Evolutionary conservation across 306 rosid species (phyloP), one percentile per base, ranked within the genome.

Genomic region (Lathyrus oleraceus): DNA sequence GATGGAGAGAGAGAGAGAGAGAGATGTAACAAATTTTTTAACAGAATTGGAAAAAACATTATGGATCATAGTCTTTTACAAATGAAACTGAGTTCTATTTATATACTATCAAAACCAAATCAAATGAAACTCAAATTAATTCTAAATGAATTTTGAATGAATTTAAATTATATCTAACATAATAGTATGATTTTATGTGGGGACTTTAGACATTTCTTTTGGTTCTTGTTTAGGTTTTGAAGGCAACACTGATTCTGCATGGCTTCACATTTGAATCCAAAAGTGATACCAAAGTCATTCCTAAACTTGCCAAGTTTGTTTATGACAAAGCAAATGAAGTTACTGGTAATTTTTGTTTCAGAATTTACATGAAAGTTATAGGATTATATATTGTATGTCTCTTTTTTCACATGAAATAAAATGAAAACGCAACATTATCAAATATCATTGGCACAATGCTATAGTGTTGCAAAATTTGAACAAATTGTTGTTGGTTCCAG

Each of bases 261-360:
- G 96, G 99, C 56, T 90, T 85, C 77, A 76, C 74, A 10, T 94
- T 94, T 83, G 89, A 87, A 74, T 94, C 99, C 20, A 97, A 94
- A 51, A 94, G 97, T 0, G 99, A 94, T 66, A 91, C 99, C 0
- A 97, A 94, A 85, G 95, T 94, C 70, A 94, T 94, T 81, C 97
- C 99, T 30, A 91, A 94, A 84, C 97, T 94, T 81, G 97, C 99
- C 12, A 91, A 94, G 75, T 89, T 72, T 82, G 91, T 94, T 71
- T 88, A 87, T 64, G 97, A 94, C 82, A 87, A 91, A 67, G 95
- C 99, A 47, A 91, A 79, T 48, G 96, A 94, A 81, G 96, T 77
- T 51, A 91, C 78, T 44, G 93, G 96, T 91, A 71, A 65, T 21
- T 43, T 73, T 76, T 38, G 8, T 65, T 52, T 69, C 5, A 30